phyloP scores from a whole-genome alignment of 2,329 filamentous ascomycete species.

The Penicillium sp. region DNA sequence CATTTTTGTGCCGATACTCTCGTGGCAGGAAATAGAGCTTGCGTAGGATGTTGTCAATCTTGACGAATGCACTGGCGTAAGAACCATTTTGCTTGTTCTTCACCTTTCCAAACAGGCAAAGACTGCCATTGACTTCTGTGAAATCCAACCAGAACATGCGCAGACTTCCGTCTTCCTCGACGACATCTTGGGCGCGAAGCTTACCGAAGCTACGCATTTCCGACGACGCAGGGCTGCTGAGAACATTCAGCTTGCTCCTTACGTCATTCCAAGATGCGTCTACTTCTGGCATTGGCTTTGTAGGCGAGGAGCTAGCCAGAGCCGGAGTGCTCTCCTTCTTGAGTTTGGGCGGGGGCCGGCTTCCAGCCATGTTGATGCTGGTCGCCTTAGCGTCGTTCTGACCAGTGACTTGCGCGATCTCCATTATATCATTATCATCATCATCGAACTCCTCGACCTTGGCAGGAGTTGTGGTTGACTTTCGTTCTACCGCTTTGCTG shows the following conservation, averaged over 20 bases:
- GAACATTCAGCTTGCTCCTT: conserved; percentile 73
- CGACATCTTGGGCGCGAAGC: conserved; percentile 68
- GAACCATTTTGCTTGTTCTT: conserved; percentile 71
- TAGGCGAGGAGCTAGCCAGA: conserved; percentile 68
- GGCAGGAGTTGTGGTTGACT: conserved; percentile 45
- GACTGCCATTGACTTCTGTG: conserved; percentile 77
- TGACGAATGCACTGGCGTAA: conserved; percentile 88
- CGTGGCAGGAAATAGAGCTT: conserved; percentile 91
- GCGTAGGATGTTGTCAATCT: conserved; percentile 84
- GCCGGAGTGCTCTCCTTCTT: conserved; percentile 61
- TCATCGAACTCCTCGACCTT: conserved; percentile 61
- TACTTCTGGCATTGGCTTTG: conserved; percentile 49
- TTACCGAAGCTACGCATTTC: conserved; percentile 64
- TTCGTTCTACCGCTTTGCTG: conserved; percentile 66
- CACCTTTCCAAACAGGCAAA: conserved; percentile 94
- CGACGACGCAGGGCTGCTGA: conserved; percentile 61
- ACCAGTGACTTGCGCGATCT: conserved; percentile 71
- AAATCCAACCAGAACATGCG: conserved; percentile 98
- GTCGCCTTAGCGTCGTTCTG: conserved; percentile 57
- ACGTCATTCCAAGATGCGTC: conserved; percentile 86
- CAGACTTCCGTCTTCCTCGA: conserved; percentile 86
- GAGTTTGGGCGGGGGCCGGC: conserved; percentile 65
- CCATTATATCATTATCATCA: conserved; percentile 73
- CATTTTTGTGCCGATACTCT: conserved; percentile 50
- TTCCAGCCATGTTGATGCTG: conserved; percentile 83